Conservation (phyloP, 2,329 filamentous ascomycete species). For the Xylaria sp. region DNA sequence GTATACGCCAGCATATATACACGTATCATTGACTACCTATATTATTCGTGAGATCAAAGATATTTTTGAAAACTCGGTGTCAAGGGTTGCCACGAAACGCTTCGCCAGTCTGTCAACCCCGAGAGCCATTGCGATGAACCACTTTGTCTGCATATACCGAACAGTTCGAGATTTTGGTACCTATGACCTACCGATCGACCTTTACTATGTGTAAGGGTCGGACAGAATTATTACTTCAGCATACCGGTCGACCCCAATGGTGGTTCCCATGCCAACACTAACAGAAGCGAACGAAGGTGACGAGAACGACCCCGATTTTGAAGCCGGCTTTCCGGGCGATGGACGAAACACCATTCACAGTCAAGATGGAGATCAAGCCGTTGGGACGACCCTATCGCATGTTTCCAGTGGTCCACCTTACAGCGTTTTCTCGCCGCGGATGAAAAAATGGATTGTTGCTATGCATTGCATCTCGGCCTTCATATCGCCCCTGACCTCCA, state of each 20-base stretch:
- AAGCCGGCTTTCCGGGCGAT: constrained; percentile 15
- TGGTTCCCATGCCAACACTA: neutral
- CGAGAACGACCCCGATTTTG: constrained; percentile 9
- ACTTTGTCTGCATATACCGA: too few species aligned
- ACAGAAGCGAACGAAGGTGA: neutral
- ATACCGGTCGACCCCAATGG: neutral
- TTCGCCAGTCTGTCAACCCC: too few species aligned
- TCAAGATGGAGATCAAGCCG: constrained; percentile 23
- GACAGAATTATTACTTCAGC: too few species aligned
- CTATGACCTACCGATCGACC: too few species aligned
- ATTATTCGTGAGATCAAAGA: too few species aligned
- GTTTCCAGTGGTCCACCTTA: constrained; percentile 38
- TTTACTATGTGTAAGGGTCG: too few species aligned
- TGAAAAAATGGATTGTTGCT: constrained; percentile 47
- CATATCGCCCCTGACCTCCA: constrained; percentile 54
- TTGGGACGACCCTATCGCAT: constrained; percentile 32
- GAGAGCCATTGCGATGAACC: too few species aligned
- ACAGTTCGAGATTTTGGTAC: too few species aligned
- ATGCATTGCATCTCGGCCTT: constrained; percentile 51
- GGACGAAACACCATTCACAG: constrained; percentile 13
- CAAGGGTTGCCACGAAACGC: too few species aligned
- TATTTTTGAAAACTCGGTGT: too few species aligned
- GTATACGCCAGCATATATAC: neutral
- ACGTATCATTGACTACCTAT: neutral
- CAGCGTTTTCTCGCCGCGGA: constrained; percentile 36